These are phyloP conservation scores for Erysimum cheiri DNA, from an alignment of 441 rosid species.

Conservation along the genomic window DNA sequence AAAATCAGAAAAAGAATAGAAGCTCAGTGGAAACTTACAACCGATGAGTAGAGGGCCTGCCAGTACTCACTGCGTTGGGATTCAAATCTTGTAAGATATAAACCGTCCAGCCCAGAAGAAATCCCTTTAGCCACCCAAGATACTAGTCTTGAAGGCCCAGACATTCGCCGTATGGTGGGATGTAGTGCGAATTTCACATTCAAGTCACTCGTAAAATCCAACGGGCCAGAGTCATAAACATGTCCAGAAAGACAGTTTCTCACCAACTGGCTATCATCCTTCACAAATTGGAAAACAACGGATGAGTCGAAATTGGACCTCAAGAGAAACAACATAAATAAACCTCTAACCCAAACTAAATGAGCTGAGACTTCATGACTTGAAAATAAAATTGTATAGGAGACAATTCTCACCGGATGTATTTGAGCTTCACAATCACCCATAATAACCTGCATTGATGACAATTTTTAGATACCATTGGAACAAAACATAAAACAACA, in stretches of 20 bases:
- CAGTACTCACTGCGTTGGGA: constrained; percentile 89
- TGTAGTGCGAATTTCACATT: constrained; percentile 73
- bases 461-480: constrained; percentile 2
- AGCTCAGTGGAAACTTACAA: constrained; percentile 56
- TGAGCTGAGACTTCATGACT: background rate
- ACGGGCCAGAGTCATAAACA: constrained; percentile 85
- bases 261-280: constrained; percentile 74
- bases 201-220: constrained; percentile 86
- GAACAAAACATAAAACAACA: constrained; percentile 22
- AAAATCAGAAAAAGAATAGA: constrained; percentile 5
- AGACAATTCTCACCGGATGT: constrained; percentile 54
- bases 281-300: constrained; percentile 23
- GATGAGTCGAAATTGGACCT: background rate
- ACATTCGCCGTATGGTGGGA: constrained; percentile 66
- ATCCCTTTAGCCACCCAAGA: constrained; percentile 86
- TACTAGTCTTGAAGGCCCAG: constrained; percentile 69
- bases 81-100: constrained; percentile 85
- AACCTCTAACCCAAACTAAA: background rate
- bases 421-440: constrained; percentile 67
- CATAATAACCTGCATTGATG: constrained; percentile 67
- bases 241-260: constrained; percentile 83
- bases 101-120: constrained; percentile 75
- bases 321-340: constrained; percentile 1
- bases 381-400: background rate
- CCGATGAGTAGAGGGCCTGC: constrained; percentile 77